Evolutionary conservation across 805 yeast genomes (phyloP).

Genomic region (Saccharomyces kudriavzevii): DNA sequence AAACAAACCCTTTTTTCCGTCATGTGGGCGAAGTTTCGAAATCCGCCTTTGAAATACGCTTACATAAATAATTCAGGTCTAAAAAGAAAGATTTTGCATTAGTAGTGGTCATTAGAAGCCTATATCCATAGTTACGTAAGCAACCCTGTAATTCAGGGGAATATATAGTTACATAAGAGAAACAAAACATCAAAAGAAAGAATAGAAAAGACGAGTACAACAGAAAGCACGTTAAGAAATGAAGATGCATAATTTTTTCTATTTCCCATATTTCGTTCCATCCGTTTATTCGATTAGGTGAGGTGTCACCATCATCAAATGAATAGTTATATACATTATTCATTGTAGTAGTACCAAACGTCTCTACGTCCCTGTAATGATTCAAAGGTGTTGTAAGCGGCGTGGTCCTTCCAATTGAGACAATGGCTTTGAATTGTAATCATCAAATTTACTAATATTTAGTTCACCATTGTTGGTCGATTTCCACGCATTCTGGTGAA

Average conservation of each 20-base stretch:
- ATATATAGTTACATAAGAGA: not conserved
- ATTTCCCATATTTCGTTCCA: not conserved
- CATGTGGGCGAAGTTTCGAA: not conserved
- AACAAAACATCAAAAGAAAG: not conserved
- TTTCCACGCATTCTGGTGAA: not conserved
- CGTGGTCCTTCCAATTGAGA: constrained; percentile 12
- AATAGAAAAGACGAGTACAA: not conserved
- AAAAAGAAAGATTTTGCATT: not conserved
- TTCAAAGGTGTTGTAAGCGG: constrained; percentile 13
- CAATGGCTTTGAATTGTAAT: not conserved
- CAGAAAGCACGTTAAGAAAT: not conserved
- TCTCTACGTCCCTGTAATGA: constrained; percentile 16
- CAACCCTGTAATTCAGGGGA: not conserved
- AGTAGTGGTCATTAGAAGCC: not conserved
- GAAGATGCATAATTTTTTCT: not conserved
- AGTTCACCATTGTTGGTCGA: not conserved
- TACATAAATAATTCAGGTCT: not conserved
- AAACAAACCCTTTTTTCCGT: not conserved
- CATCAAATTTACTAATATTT: not conserved
- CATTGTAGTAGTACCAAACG: constrained; percentile 28
- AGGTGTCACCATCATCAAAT: constrained; percentile 16
- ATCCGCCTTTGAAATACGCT: not conserved
- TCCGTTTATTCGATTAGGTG: constrained; percentile 4
- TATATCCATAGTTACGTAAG: not conserved
- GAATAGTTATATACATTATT: constrained; percentile 26